Evolutionary conservation across 306 rosid species (phyloP).

Genomic region (Astragalus membranaceus): DNA sequence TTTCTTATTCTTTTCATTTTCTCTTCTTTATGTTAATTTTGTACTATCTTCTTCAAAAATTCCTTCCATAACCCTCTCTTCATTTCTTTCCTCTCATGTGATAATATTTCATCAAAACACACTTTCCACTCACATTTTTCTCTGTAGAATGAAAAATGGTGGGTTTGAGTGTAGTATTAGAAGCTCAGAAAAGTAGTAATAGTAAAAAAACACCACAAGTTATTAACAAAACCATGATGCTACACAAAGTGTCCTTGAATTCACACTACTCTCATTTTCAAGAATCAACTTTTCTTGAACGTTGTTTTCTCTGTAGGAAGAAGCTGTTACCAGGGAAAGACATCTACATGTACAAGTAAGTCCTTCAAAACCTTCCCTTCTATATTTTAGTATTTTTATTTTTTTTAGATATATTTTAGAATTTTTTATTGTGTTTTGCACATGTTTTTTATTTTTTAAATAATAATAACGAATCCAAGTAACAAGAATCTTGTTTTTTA

Average conservation of each 20-base stretch:
- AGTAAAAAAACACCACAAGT: constrained; percentile 38
- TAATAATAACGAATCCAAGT: too few species aligned
- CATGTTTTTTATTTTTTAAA: too few species aligned
- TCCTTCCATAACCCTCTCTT: not conserved
- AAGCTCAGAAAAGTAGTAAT: constrained; percentile 35
- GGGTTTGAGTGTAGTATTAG: constrained; percentile 74
- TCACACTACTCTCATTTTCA: constrained; percentile 4
- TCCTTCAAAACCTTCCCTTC: not conserved
- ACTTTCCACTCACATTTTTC: not conserved
- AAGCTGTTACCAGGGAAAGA: constrained; percentile 66
- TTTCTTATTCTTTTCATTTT: not conserved
- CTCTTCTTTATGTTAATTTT: not conserved
- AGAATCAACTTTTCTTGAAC: constrained; percentile 51
- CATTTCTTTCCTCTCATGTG: not conserved
- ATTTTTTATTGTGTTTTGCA: too few species aligned
- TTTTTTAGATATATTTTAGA: too few species aligned
- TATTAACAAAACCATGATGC: constrained; percentile 58
- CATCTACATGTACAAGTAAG: constrained; percentile 95
- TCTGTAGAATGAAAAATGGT: constrained; percentile 53
- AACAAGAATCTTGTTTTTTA: too few species aligned
- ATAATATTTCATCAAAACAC: not conserved
- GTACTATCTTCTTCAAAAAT: not conserved
- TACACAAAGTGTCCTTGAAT: constrained; percentile 3
- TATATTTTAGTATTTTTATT: too few species aligned
- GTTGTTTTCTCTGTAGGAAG: constrained; percentile 62